Percentiles rank a stretch among this genome's conserved stretches.
phyloP scores from a whole-genome alignment of 1,284 basidiomycete species.

The Crepidotus sp. region DNA sequence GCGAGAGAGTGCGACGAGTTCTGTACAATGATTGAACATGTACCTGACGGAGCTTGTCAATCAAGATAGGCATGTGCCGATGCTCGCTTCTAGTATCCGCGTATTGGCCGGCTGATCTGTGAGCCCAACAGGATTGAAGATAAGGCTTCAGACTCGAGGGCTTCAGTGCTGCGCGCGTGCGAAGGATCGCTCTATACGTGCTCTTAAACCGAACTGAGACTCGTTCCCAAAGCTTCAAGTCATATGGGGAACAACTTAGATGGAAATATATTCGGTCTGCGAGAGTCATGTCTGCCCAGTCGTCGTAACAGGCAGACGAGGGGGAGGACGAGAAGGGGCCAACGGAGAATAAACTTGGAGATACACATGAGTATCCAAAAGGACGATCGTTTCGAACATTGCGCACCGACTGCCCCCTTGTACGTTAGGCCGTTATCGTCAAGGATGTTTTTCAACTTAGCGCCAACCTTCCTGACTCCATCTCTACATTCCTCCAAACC shows the following conservation, averaged over 20 bases:
- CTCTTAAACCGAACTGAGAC: too few relatives aligned
- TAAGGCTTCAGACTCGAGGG: too few relatives aligned
- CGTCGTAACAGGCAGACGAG: neutral
- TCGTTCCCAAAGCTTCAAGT: neutral
- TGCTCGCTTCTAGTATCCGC: neutral
- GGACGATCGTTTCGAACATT: neutral
- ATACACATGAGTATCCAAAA: neutral
- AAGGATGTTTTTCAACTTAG: constrained; percentile 53
- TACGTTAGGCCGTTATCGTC: constrained; percentile 63
- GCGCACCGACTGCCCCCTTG: constrained; percentile 35
- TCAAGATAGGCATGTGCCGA: too few relatives aligned
- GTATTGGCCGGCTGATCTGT: constrained; percentile 1
- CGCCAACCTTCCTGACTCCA: constrained; percentile 49
- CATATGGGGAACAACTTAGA: neutral
- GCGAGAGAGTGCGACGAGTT: neutral
- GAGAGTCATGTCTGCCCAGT: neutral
- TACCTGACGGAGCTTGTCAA: too few relatives aligned
- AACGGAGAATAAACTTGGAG: constrained; percentile 15
- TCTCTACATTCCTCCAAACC: constrained; percentile 54
- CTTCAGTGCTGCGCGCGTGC: too few relatives aligned
- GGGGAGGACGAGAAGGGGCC: constrained; percentile 11
- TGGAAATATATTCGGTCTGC: constrained; percentile 4
- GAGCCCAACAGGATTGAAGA: neutral
- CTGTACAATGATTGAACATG: too few relatives aligned
- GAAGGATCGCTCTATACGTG: too few relatives aligned